Conservation (phyloP, 202 grass and related monocot species). For the Hordeum pubiflorum region DNA sequence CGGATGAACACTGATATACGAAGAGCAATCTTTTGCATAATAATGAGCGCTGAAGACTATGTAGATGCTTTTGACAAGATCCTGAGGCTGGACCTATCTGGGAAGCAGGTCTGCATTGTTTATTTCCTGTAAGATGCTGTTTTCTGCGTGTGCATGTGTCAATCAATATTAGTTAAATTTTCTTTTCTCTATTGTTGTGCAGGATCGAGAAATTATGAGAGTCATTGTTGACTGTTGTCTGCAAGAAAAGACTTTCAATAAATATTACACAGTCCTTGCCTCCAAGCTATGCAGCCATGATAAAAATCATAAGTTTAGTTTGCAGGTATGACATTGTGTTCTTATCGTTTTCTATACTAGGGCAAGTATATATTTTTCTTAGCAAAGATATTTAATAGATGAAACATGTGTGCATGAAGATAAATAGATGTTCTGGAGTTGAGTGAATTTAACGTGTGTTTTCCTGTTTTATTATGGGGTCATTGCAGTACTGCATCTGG, state of each 20-base stretch:
- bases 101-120: slow-evolving; percentile 62
- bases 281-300: slow-evolving; percentile 87
- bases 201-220: slow-evolving; percentile 93
- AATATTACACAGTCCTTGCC: slow-evolving; percentile 70
- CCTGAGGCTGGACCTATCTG: slow-evolving; percentile 69
- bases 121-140: neutral
- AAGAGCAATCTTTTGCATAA: slow-evolving; percentile 90
- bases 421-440: no score
- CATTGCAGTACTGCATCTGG: slow-evolving; percentile 71
- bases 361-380: neutral
- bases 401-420: neutral
- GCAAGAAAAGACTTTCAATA: slow-evolving; percentile 94
- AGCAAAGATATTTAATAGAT: neutral
- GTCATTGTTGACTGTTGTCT: slow-evolving; percentile 92
- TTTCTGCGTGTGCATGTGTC: neutral
- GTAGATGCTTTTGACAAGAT: slow-evolving; percentile 97
- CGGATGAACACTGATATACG: slow-evolving; percentile 86
- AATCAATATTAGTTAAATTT: slow-evolving; percentile 5
- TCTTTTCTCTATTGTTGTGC: slow-evolving; percentile 14
- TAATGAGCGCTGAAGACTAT: slow-evolving; percentile 89
- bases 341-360: no score
- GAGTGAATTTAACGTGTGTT: neutral
- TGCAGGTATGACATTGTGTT: slow-evolving; percentile 40
- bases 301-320: slow-evolving; percentile 93
- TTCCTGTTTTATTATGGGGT: slow-evolving; percentile 12